Evolutionary conservation across 2,329 filamentous ascomycete species (phyloP).

Genomic region (Colletotrichum limetticola): DNA sequence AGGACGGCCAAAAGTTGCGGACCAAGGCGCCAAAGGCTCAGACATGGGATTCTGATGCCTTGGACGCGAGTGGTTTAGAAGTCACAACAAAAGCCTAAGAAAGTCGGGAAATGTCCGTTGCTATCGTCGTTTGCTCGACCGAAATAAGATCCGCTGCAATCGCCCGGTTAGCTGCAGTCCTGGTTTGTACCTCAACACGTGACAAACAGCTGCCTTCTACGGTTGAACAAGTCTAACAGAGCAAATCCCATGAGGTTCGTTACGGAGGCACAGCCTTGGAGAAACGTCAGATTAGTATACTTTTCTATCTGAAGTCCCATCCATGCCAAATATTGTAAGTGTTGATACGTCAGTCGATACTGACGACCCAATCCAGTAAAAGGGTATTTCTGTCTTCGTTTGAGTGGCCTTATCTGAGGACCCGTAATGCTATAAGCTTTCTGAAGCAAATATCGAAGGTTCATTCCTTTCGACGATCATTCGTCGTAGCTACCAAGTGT

Average conservation of each 20-base stretch:
- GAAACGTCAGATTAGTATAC: slow-evolving; percentile 15
- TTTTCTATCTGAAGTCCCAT: slow-evolving; percentile 12
- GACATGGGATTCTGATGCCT: slow-evolving; percentile 21
- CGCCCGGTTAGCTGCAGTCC: slow-evolving; percentile 35
- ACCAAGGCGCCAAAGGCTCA: slow-evolving; percentile 30
- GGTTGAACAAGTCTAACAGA: slow-evolving; percentile 26
- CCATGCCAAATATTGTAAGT: neutral
- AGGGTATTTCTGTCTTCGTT: neutral
- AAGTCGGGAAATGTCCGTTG: slow-evolving; percentile 12
- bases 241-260: neutral
- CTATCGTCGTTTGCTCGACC: slow-evolving; percentile 34
- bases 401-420: neutral
- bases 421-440: neutral
- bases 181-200: slow-evolving; percentile 34
- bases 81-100: neutral
- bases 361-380: neutral
- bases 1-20: neutral
- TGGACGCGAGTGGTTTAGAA: slow-evolving; percentile 7
- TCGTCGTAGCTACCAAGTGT: slow-evolving; percentile 2
- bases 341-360: neutral
- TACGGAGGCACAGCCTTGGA: neutral
- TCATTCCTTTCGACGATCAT: neutral
- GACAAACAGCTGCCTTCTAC: slow-evolving; percentile 34
- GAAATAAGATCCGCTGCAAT: slow-evolving; percentile 34
- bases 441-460: neutral